phyloP scores from a whole-genome alignment of 179 eudicot genomes.

The Nepenthes alata region DNA sequence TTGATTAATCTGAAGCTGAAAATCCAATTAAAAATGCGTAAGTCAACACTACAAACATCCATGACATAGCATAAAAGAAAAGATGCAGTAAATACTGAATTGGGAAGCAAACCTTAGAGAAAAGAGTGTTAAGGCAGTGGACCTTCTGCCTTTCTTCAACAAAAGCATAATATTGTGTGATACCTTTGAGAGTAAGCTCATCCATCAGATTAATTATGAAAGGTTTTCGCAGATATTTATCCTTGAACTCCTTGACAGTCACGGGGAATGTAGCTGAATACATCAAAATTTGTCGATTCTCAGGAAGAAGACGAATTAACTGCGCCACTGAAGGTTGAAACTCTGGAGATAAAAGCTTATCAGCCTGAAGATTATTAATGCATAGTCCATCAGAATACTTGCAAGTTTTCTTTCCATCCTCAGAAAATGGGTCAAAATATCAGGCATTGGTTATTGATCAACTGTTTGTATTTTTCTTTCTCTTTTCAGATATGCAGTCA shows the following conservation, averaged over 20 bases:
- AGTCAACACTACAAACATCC: constrained; percentile 6
- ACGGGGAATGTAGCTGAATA: constrained; percentile 87
- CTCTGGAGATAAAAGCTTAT: constrained; percentile 70
- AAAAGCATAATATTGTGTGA: constrained; percentile 71
- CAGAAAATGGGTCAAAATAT: too few species aligned
- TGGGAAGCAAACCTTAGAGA: constrained; percentile 56
- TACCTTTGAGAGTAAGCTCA: constrained; percentile 78
- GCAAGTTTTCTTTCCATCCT: too few species aligned
- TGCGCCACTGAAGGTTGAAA: constrained; percentile 73
- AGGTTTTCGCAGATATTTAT: constrained; percentile 50
- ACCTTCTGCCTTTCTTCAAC: constrained; percentile 93
- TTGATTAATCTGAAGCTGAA: constrained; percentile 82
- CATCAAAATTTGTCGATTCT: constrained; percentile 63
- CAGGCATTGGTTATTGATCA: too few species aligned
- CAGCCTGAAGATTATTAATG: constrained; percentile 36
- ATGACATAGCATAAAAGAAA: background rate
- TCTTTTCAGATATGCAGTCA: too few species aligned
- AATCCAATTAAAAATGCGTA: constrained; percentile 3
- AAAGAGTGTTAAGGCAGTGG: constrained; percentile 78
- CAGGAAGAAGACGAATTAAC: constrained; percentile 49
- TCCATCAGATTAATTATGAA: constrained; percentile 80
- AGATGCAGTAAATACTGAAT: constrained; percentile 5
- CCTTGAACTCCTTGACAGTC: constrained; percentile 72
- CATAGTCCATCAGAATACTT: too few species aligned
- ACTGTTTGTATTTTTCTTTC: too few species aligned